A percentile compares a stretch with the other conserved stretches of the same genome.
These are phyloP conservation scores for Aureobasidium uvarum DNA, from an alignment of 2,329 filamentous ascomycete genomes.

Conservation along the genomic window DNA sequence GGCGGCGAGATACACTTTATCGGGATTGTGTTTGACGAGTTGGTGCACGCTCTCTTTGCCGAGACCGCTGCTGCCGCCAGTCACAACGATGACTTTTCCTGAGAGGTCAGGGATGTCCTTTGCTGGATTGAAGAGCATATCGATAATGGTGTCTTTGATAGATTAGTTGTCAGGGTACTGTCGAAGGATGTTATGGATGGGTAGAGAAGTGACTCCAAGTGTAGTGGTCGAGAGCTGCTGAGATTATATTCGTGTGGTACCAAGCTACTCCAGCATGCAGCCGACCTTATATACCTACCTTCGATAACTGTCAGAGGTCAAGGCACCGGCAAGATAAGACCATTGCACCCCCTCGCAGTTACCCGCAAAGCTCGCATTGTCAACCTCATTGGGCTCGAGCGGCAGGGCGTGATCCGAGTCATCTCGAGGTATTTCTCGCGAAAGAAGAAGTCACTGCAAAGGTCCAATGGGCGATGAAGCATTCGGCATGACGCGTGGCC, in stretches of 20 bases:
- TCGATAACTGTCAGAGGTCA: too few species aligned
- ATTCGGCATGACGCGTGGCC: background rate
- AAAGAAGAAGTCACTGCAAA: background rate
- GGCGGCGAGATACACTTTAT: conserved; percentile 55
- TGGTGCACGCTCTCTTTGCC: conserved; percentile 45
- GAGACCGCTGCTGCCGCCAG: conserved; percentile 34
- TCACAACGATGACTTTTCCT: conserved; percentile 37
- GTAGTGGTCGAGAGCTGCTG: too few species aligned
- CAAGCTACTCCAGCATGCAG: background rate
- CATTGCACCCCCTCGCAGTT: background rate
- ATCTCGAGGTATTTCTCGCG: background rate
- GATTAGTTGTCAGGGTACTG: too few species aligned
- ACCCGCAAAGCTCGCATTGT: background rate
- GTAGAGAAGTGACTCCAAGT: too few species aligned
- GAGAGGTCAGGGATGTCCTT: conserved; percentile 37
- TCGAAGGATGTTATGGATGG: too few species aligned
- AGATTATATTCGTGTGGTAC: too few species aligned
- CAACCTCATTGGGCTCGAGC: background rate
- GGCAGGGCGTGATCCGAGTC: background rate
- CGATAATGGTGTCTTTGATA: background rate
- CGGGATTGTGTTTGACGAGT: conserved; percentile 52
- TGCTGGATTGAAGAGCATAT: conserved; percentile 33
- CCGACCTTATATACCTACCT: background rate
- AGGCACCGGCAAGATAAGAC: background rate
- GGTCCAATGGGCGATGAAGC: background rate